Evolutionary conservation across 257 asterid species (phyloP).

Genomic region (Solanum paucissectum): DNA sequence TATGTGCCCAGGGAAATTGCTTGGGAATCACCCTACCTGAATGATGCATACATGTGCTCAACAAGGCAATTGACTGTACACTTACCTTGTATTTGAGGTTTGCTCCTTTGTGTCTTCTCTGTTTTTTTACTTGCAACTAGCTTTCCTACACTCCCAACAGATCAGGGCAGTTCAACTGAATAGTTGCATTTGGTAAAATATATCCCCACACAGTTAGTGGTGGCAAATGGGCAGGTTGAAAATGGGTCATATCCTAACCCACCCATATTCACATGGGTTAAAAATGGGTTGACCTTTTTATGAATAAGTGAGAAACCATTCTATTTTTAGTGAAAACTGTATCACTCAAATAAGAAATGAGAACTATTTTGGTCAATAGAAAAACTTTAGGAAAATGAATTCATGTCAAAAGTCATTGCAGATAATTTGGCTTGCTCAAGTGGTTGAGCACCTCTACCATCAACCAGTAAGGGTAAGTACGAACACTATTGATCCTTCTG

Average conservation of each 20-base stretch:
- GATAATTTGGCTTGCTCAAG: not conserved
- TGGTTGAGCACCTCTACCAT: not conserved
- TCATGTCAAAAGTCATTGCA: not conserved
- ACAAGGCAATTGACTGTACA: not conserved
- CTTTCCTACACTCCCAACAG: not conserved
- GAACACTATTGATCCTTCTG: not conserved
- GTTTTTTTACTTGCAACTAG: not conserved
- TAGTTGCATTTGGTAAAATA: not conserved
- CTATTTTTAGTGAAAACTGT: not conserved
- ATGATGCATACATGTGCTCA: not conserved
- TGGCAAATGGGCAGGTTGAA: not conserved
- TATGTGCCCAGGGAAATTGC: not conserved
- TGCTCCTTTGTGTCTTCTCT: not conserved
- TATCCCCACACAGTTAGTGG: not conserved
- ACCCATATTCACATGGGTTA: not conserved
- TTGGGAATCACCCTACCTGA: not conserved
- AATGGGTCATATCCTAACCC: not conserved
- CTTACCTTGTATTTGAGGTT: not conserved
- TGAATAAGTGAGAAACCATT: not conserved
- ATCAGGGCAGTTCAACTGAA: not conserved
- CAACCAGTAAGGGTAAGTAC: not conserved
- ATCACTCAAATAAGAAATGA: not conserved
- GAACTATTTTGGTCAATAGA: not conserved
- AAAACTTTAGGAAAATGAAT: not conserved
- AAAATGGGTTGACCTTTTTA: not conserved